Conservation (phyloP, 495 filamentous ascomycete species). For the Podospora didyma region DNA sequence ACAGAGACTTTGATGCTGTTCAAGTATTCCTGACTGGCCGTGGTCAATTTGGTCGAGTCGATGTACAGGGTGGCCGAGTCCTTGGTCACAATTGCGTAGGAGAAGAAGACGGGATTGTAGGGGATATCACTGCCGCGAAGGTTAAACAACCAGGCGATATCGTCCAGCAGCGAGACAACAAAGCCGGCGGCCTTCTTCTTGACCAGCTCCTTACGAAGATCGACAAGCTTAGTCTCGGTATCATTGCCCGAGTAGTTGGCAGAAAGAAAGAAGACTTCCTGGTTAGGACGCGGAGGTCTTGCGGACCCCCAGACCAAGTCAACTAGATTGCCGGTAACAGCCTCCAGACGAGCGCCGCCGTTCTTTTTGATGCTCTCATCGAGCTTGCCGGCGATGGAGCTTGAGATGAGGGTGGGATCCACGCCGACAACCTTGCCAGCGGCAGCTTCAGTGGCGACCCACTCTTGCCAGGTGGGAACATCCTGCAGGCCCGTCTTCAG, state of each 20-base stretch:
- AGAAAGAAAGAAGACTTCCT: constrained; percentile 66
- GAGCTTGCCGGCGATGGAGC: constrained; percentile 80
- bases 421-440: constrained; percentile 86
- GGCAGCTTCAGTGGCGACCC: constrained; percentile 81
- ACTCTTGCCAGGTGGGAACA: constrained; percentile 97
- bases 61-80: constrained; percentile 81
- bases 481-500: constrained; percentile 91
- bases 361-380: constrained; percentile 83
- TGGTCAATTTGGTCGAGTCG: constrained; percentile 69
- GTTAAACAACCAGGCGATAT: constrained; percentile 98
- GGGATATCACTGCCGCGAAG: constrained; percentile 93
- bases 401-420: constrained; percentile 84
- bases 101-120: constrained; percentile 99
- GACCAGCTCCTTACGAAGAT: constrained; percentile 85
- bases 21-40: constrained; percentile 68
- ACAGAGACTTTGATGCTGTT: constrained; percentile 63
- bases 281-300: constrained; percentile 69
- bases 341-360: constrained; percentile 70
- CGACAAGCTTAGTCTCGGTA: constrained; percentile 76
- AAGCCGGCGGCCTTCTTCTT: constrained; percentile 88
- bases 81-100: constrained; percentile 86
- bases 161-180: constrained; percentile 92
- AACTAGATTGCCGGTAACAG: constrained; percentile 75
- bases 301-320: constrained; percentile 80
- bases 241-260: constrained; percentile 77